Percentiles rank a stretch among this genome's conserved stretches.
phyloP scores from a whole-genome alignment of 2,329 filamentous ascomycete species.

The Hortaea werneckii region DNA sequence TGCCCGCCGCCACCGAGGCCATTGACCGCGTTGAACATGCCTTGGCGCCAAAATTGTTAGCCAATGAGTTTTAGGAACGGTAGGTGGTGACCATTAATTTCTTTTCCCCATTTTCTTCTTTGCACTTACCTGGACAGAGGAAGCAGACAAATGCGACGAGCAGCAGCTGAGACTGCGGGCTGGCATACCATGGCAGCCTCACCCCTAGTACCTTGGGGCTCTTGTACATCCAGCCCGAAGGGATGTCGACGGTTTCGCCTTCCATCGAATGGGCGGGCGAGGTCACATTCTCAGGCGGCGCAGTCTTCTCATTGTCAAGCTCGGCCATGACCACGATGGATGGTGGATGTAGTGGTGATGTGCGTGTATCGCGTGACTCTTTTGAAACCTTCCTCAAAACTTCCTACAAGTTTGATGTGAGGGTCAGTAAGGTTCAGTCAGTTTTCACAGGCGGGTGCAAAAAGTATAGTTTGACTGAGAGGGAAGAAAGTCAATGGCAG shows the following conservation, averaged over 20 bases:
- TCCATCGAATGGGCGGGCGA: constrained; percentile 7
- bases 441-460: no score
- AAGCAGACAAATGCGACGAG: constrained; percentile 44
- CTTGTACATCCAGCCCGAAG: constrained; percentile 40
- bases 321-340: constrained; percentile 1
- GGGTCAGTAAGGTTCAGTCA: no score
- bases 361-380: background rate
- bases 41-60: constrained; percentile 4
- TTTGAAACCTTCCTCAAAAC: no score
- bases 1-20: constrained; percentile 43
- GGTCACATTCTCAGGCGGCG: constrained; percentile 2
- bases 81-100: background rate
- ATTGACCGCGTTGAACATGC: constrained; percentile 44
- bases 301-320: background rate
- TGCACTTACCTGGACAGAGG: constrained; percentile 36
- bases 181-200: constrained; percentile 40
- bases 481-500: no score
- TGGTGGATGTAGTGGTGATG: background rate
- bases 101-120: no score
- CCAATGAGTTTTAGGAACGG: background rate
- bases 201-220: constrained; percentile 30
- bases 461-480: no score
- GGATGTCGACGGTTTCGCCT: constrained; percentile 18
- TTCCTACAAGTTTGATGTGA: no score
- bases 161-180: constrained; percentile 38